These are phyloP conservation scores for Venturia pyrina DNA, from an alignment of 2,329 filamentous ascomycete species.

Conservation along the genomic window DNA sequence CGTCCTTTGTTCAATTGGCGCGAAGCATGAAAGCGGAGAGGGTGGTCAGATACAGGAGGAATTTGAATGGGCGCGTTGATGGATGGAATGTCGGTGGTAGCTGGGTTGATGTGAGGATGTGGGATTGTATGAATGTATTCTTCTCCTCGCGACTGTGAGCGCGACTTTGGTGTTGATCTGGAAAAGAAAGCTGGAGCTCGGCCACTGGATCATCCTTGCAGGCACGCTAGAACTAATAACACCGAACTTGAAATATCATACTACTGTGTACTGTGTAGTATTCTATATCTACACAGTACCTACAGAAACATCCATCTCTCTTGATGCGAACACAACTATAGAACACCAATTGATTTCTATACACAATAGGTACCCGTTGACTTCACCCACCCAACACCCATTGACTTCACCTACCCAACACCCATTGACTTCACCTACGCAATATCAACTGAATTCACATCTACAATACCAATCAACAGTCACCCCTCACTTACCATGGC, in stretches of 20 bases:
- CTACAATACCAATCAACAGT: not conserved
- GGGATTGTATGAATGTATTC: not conserved
- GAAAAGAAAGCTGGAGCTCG: not conserved
- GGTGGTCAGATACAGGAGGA: not conserved
- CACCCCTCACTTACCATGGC: not conserved
- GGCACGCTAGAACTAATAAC: not conserved
- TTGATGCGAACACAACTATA: too few relatives aligned
- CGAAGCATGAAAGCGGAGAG: not conserved
- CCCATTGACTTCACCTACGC: too few relatives aligned
- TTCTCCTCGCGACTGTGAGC: not conserved
- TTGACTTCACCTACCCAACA: not conserved
- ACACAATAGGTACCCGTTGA: too few relatives aligned
- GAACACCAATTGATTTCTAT: not conserved
- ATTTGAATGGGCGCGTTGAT: not conserved
- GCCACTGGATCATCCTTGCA: not conserved
- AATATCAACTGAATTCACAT: too few relatives aligned
- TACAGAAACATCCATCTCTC: not conserved
- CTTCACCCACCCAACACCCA: not conserved
- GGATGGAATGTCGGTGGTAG: not conserved
- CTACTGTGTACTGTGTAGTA: too few relatives aligned
- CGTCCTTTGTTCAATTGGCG: not conserved
- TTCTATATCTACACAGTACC: too few relatives aligned
- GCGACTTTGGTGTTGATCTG: slow-evolving; percentile 1
- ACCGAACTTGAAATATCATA: too few relatives aligned
- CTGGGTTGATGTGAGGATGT: not conserved